Evolutionary conservation across 2,329 filamentous ascomycete species (phyloP), one percentile per base, ranked within the genome.

Genomic region (Trichoderma koningiopsis): DNA sequence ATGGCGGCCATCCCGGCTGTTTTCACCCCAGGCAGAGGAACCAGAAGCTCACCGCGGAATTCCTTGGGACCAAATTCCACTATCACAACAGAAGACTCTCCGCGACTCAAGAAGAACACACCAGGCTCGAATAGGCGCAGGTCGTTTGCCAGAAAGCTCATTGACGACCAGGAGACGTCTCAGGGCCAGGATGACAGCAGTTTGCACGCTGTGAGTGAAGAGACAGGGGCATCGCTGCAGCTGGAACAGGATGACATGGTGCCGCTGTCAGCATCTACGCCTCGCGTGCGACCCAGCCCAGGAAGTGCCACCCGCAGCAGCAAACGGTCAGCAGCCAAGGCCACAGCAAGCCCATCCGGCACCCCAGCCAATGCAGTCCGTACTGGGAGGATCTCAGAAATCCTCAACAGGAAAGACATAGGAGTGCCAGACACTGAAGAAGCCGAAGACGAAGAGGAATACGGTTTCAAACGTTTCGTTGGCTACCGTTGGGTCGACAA

Each of bases 401-500:
- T 58, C 33, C 5, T 57, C 11, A n/a, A 35, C 19, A 53, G 22
- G 37, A n/a, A 35, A 31, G 57, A 70, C n/a, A 35, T 55, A 7
- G 68, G 61, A 27, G 52, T 14, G 5, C 27, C 14, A 24, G 68
- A 53, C 14, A 68, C 68, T 0, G 69, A 56, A 1, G 29, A 49
- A 13, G n/a, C 13, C 10, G n/a, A 24, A 13, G 47, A 2, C 22
- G 47, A 72, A 6, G 65, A 55, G 40, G 68, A 74, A 60, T 75
- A 62, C 66, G n/a, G 49, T 11, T 73, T 78, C 52, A 73, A 69
- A 19, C 68, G 70, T 16, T 75, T 79, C 58, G 19, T 65, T 14
- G 70, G 73, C 8, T 70, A 80, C 43, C 78, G 78, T 59, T 79
- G 78, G 77, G 66, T 27, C 0, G 72, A 66, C 7, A 73, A 77